phyloP scores from a whole-genome alignment of 2,329 filamentous ascomycete species.

The Bipolaris gigantea region DNA sequence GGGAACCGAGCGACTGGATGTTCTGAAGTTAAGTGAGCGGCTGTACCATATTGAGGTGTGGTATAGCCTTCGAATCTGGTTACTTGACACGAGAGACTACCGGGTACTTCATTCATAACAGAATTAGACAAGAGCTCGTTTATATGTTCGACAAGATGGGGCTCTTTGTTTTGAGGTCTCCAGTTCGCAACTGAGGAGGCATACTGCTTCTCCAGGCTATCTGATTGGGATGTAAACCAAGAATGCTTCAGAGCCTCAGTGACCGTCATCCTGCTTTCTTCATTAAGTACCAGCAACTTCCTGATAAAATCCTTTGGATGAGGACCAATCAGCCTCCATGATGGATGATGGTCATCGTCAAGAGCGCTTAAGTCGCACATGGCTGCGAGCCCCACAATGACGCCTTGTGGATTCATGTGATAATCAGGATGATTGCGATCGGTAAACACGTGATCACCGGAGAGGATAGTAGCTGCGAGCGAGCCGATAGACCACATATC shows the following conservation, averaged over 20 bases:
- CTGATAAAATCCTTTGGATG: constrained; percentile 58
- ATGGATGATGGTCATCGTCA: constrained; percentile 40
- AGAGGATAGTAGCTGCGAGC: constrained; percentile 56
- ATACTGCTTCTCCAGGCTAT: constrained; percentile 55
- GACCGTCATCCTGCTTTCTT: constrained; percentile 54
- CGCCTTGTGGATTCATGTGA: constrained; percentile 24
- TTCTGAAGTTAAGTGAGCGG: background rate
- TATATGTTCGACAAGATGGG: constrained; percentile 36
- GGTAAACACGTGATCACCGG: constrained; percentile 54
- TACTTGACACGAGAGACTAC: background rate
- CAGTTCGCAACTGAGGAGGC: constrained; percentile 53
- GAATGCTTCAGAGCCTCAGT: constrained; percentile 56
- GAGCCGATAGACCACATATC: constrained; percentile 67
- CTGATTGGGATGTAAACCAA: constrained; percentile 58
- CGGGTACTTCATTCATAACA: background rate
- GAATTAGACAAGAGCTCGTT: background rate
- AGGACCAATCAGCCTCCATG: constrained; percentile 49
- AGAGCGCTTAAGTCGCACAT: constrained; percentile 51
- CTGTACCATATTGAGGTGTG: background rate
- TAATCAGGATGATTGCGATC: constrained; percentile 36
- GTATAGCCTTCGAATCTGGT: constrained; percentile 2
- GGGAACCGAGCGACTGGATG: background rate
- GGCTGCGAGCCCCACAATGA: constrained; percentile 41
- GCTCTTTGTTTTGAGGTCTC: constrained; percentile 47
- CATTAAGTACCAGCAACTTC: constrained; percentile 55